Evolutionary conservation across 2,329 filamentous ascomycete species (phyloP).

Genomic region (Lithohypha guttulata): DNA sequence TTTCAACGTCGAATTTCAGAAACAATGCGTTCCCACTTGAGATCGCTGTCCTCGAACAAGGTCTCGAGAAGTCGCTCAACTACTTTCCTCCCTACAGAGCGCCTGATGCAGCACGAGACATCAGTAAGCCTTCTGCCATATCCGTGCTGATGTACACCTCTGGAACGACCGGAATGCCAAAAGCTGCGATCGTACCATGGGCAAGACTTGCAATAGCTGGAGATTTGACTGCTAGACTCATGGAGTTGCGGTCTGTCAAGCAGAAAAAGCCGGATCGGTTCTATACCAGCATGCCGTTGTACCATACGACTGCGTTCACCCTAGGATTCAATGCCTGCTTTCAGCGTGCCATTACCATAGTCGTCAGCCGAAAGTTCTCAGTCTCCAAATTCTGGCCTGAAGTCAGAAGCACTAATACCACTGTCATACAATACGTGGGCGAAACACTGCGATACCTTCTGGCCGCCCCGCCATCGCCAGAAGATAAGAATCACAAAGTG

Average conservation of each 20-base stretch:
- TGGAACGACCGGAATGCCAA: slow-evolving; percentile 82
- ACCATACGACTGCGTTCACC: slow-evolving; percentile 68
- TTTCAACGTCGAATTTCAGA: slow-evolving; percentile 32
- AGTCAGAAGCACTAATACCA: slow-evolving; percentile 55
- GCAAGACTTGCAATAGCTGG: slow-evolving; percentile 31
- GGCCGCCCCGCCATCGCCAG: slow-evolving; percentile 52
- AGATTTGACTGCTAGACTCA: slow-evolving; percentile 44
- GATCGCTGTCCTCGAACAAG: slow-evolving; percentile 52
- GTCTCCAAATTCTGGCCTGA: slow-evolving; percentile 62
- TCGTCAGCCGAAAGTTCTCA: slow-evolving; percentile 65
- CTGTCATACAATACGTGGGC: slow-evolving; percentile 66
- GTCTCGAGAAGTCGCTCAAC: slow-evolving; percentile 39
- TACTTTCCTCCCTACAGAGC: slow-evolving; percentile 40
- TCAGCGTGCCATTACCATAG: slow-evolving; percentile 51
- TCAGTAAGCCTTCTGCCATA: slow-evolving; percentile 45
- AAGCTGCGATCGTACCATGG: slow-evolving; percentile 53
- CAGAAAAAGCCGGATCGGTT: slow-evolving; percentile 51
- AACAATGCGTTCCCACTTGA: slow-evolving; percentile 35
- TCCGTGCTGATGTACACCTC: slow-evolving; percentile 80
- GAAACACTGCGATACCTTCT: slow-evolving; percentile 67
- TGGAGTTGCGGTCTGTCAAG: slow-evolving; percentile 36
- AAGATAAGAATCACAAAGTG: slow-evolving; percentile 65
- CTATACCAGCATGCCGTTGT: slow-evolving; percentile 80
- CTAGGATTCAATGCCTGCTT: slow-evolving; percentile 57
- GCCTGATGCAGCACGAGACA: slow-evolving; percentile 46